phyloP scores from a whole-genome alignment of 2,329 filamentous ascomycete genomes.

The Stachybotrys elegans region DNA sequence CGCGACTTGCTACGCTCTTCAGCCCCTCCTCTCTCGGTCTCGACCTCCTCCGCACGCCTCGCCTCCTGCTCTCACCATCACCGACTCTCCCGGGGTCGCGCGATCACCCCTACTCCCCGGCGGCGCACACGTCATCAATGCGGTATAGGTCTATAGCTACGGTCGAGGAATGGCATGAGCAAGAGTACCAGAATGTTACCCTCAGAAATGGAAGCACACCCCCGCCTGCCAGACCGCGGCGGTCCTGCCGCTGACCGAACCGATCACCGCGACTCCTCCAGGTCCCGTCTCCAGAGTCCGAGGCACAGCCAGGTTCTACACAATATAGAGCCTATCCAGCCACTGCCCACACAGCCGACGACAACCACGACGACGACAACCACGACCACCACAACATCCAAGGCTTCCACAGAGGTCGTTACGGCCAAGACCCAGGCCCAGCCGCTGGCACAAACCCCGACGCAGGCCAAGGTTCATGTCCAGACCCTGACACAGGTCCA shows the following conservation, averaged over 20 bases:
- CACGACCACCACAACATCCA: too few species aligned
- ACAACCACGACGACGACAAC: too few species aligned
- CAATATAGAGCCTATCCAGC: too few species aligned
- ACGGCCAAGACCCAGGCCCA: slow-evolving; percentile 16
- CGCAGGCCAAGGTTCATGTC: too few species aligned
- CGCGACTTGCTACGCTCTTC: slow-evolving; percentile 8
- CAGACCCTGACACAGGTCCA: too few species aligned
- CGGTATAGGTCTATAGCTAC: slow-evolving; percentile 26
- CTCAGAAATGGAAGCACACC: slow-evolving; percentile 40
- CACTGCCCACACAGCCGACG: too few species aligned
- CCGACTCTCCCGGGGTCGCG: not conserved
- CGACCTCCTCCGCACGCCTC: slow-evolving; percentile 2
- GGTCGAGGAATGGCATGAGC: slow-evolving; percentile 40
- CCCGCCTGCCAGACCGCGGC: slow-evolving; percentile 28
- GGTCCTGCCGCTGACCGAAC: slow-evolving; percentile 28
- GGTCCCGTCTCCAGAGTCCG: too few species aligned
- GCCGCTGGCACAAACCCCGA: slow-evolving; percentile 7
- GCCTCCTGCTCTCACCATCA: not conserved
- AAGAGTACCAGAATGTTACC: too few species aligned
- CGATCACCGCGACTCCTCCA: slow-evolving; percentile 25
- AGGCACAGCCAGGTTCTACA: too few species aligned
- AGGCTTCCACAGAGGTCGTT: too few species aligned
- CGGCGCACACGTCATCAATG: slow-evolving; percentile 20
- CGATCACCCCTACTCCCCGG: slow-evolving; percentile 4
- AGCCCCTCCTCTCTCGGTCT: slow-evolving; percentile 6